Conservation (phyloP, 129 eudicot genomes). For the Heracleum sosnowskyi region DNA sequence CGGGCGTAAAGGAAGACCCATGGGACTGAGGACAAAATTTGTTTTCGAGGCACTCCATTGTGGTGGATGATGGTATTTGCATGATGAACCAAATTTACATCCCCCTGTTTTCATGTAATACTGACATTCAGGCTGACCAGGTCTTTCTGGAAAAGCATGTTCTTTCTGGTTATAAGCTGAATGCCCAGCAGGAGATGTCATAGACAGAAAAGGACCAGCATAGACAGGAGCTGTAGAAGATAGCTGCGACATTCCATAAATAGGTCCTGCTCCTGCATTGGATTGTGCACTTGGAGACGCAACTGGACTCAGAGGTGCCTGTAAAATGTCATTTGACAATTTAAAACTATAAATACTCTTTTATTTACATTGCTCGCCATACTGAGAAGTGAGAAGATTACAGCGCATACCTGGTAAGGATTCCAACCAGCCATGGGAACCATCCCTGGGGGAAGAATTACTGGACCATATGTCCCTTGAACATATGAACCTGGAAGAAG, state of each 20-base stretch:
- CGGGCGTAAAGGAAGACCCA: slow-evolving; percentile 90
- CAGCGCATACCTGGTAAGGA: slow-evolving; percentile 60
- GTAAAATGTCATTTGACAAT: slow-evolving; percentile 16
- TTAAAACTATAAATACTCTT: background rate
- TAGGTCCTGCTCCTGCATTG: slow-evolving; percentile 42
- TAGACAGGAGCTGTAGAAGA: slow-evolving; percentile 60
- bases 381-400: slow-evolving; percentile 10
- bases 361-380: background rate
- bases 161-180: slow-evolving; percentile 53
- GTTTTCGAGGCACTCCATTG: slow-evolving; percentile 44
- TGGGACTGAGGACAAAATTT: slow-evolving; percentile 54
- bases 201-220: slow-evolving; percentile 32
- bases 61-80: slow-evolving; percentile 84
- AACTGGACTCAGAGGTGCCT: slow-evolving; percentile 55
- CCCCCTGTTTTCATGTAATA: slow-evolving; percentile 68
- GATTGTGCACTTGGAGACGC: slow-evolving; percentile 38
- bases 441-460: slow-evolving; percentile 64
- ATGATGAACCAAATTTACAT: slow-evolving; percentile 82
- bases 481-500: slow-evolving; percentile 66
- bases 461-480: slow-evolving; percentile 66
- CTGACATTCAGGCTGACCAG: slow-evolving; percentile 88
- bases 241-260: slow-evolving; percentile 62
- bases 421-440: slow-evolving; percentile 77
- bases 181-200: slow-evolving; percentile 44
- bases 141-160: slow-evolving; percentile 64